Evolutionary conservation across 192 early-diverging fungal species (phyloP).

Genomic region (Chytriomyces confervae): DNA sequence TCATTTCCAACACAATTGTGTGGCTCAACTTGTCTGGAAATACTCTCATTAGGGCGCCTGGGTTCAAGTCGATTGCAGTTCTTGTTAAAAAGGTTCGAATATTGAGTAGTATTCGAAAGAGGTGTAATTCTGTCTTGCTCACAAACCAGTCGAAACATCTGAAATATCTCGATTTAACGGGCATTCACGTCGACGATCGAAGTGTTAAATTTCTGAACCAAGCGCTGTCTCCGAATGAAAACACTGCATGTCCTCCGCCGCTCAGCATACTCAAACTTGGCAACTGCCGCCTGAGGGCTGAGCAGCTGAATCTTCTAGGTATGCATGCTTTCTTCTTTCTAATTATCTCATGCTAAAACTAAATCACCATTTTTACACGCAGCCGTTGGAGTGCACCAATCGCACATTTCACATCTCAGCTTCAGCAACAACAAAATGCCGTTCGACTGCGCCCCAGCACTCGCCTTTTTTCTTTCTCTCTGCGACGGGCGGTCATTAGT

Average conservation of each 20-base stretch:
- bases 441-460: not conserved
- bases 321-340: not conserved
- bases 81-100: not conserved
- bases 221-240: not conserved
- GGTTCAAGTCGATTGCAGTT: not conserved
- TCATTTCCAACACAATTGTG: not conserved
- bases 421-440: conserved; percentile 2
- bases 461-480: not conserved
- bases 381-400: not conserved
- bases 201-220: not conserved
- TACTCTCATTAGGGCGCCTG: not conserved
- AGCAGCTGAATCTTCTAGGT: not conserved
- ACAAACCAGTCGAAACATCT: not conserved
- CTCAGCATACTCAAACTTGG: not conserved
- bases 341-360: not conserved
- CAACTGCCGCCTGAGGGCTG: not conserved
- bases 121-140: not conserved
- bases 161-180: not conserved
- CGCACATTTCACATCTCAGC: not conserved
- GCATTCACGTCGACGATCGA: not conserved
- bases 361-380: not conserved
- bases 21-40: not conserved
- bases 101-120: not conserved
- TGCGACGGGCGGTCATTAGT: not conserved
- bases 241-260: not conserved